Evolutionary conservation across 441 rosid species (phyloP).

Genomic region (Pelargonium myrrhifolium): DNA sequence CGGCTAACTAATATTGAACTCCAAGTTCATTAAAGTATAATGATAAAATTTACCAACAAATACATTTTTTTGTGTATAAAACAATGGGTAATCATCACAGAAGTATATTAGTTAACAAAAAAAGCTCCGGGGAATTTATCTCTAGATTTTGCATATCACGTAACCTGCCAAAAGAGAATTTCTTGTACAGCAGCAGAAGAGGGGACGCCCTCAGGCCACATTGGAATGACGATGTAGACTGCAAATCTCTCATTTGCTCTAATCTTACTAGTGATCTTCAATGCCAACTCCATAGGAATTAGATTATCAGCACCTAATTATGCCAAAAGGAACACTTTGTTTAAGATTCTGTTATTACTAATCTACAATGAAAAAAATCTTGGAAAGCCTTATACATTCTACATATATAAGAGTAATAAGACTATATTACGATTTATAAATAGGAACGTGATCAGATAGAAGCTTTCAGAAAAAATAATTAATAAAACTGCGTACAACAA

Average conservation of each 20-base stretch:
- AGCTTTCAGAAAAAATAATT: background rate
- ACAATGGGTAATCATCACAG: background rate
- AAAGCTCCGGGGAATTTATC: background rate
- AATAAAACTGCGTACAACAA: background rate
- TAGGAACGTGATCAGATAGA: background rate
- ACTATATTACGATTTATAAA: too few relatives aligned
- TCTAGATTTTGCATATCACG: background rate
- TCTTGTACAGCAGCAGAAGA: conserved; percentile 79
- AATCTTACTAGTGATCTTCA: conserved; percentile 84
- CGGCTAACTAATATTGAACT: too few relatives aligned
- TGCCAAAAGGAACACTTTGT: conserved; percentile 9
- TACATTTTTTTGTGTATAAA: too few relatives aligned
- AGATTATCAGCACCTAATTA: conserved; percentile 81
- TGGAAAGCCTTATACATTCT: too few relatives aligned
- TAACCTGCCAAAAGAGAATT: conserved; percentile 95
- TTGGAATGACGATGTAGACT: conserved; percentile 80
- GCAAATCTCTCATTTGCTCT: conserved; percentile 86
- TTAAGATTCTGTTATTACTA: conserved; percentile 4
- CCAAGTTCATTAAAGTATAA: too few relatives aligned
- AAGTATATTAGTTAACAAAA: background rate
- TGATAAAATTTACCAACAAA: background rate
- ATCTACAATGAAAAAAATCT: too few relatives aligned
- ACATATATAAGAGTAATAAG: too few relatives aligned
- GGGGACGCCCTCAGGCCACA: conserved; percentile 99
- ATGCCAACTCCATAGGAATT: conserved; percentile 94